Conservation (phyloP, 140 eudicot species). For the Cichorium intybus region DNA sequence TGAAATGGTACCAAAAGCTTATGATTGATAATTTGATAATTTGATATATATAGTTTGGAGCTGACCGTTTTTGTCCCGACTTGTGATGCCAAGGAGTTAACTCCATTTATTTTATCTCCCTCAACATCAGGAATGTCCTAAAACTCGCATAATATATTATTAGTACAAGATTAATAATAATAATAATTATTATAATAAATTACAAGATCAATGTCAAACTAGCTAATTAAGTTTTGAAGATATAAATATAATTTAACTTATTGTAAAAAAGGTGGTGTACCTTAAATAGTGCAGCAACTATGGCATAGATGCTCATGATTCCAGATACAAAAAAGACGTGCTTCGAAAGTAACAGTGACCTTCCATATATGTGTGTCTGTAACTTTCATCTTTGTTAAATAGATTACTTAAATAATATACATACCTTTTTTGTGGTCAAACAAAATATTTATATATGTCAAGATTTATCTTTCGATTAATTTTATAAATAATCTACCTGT, state of each 20-base stretch:
- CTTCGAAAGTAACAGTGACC: conserved; percentile 16
- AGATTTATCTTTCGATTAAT: background rate
- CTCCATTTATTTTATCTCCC: conserved; percentile 23
- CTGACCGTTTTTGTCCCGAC: conserved; percentile 10
- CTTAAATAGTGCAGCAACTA: conserved; percentile 22
- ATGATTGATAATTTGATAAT: no score
- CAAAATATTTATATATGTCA: background rate
- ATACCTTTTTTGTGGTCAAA: background rate
- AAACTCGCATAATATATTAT: conserved; percentile 1
- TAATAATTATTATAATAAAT: no score
- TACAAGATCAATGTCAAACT: no score
- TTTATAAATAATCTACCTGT: conserved; percentile 10
- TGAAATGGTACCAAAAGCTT: background rate
- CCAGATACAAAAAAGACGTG: conserved; percentile 24
- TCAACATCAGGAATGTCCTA: conserved; percentile 29
- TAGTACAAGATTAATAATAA: no score
- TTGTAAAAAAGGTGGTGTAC: background rate
- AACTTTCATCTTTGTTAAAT: conserved; percentile 2
- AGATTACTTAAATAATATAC: background rate
- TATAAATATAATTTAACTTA: no score
- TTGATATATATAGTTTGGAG: background rate
- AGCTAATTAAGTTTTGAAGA: no score
- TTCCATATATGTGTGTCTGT: conserved; percentile 6
- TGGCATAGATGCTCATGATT: conserved; percentile 12
- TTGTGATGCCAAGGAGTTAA: background rate